These are phyloP conservation scores for Penicillium odoratum DNA, from an alignment of 495 filamentous ascomycete genomes.

Conservation along the genomic window DNA sequence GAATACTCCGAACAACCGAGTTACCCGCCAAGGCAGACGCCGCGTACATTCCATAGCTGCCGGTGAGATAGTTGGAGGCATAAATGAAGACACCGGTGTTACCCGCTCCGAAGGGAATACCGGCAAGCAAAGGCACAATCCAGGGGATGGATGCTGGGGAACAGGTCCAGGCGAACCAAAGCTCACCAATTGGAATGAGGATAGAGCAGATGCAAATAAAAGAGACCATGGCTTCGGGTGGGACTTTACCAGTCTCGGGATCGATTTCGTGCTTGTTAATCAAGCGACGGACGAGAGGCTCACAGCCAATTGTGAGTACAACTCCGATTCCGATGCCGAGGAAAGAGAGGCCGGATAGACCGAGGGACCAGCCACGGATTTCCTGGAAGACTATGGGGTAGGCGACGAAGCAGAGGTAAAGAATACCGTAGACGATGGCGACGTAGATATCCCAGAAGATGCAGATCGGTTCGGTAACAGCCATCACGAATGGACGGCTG, in stretches of 20 bases:
- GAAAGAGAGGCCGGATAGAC: conserved; percentile 71
- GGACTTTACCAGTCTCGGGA: conserved; percentile 63
- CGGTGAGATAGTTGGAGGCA: conserved; percentile 72
- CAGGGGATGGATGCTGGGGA: conserved; percentile 70
- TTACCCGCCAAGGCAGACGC: conserved; percentile 80
- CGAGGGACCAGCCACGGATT: conserved; percentile 69
- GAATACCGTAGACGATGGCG: conserved; percentile 64
- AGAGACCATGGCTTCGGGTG: conserved; percentile 73
- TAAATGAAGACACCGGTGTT: conserved; percentile 82
- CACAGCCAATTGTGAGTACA: conserved; percentile 62
- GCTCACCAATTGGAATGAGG: conserved; percentile 67
- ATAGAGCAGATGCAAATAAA: conserved; percentile 70
- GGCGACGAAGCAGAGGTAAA: conserved; percentile 85
- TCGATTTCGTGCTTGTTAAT: conserved; percentile 71
- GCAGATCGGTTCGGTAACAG: conserved; percentile 80
- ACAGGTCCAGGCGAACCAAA: conserved; percentile 83
- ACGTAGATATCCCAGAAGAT: conserved; percentile 79
- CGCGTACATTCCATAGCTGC: conserved; percentile 74
- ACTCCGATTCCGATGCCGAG: conserved; percentile 73
- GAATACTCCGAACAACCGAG: conserved; percentile 62
- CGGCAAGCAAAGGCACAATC: conserved; percentile 71
- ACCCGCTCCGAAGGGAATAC: conserved; percentile 76
- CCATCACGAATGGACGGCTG: conserved; percentile 73
- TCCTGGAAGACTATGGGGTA: conserved; percentile 75
- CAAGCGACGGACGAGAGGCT: conserved; percentile 69